These are phyloP conservation scores for Cladophialophora immunda DNA, from an alignment of 2,329 filamentous ascomycete species.

Conservation along the genomic window DNA sequence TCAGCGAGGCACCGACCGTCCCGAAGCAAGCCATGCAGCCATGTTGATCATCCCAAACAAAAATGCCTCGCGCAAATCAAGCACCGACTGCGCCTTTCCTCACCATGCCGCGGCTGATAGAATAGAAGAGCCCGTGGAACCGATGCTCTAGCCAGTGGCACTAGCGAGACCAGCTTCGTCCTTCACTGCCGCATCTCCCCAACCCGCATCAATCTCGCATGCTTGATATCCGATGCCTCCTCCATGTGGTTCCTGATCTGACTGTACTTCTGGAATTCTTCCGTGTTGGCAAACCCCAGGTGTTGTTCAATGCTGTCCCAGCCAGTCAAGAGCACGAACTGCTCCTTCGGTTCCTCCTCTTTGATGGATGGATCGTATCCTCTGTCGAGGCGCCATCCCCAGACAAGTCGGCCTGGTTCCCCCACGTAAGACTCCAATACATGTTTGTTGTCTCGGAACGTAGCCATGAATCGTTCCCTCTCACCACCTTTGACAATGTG, in stretches of 20 bases:
- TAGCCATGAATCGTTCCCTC: constrained; percentile 19
- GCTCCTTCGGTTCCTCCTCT: constrained; percentile 44
- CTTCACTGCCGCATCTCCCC: constrained; percentile 5
- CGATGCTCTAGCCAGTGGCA: not conserved
- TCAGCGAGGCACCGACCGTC: constrained; percentile 20
- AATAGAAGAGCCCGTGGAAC: not conserved
- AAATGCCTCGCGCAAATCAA: constrained; percentile 15
- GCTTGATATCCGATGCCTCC: constrained; percentile 43
- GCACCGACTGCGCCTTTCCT: not conserved
- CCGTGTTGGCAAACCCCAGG: constrained; percentile 45
- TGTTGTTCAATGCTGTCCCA: constrained; percentile 51
- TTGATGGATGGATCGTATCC: constrained; percentile 29
- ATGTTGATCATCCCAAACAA: not conserved
- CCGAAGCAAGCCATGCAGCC: constrained; percentile 6
- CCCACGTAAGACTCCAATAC: constrained; percentile 35
- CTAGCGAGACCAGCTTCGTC: not conserved
- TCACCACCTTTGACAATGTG: constrained; percentile 28
- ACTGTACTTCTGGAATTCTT: constrained; percentile 44
- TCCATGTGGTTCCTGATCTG: constrained; percentile 41
- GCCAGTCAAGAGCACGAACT: constrained; percentile 54
- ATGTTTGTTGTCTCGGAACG: constrained; percentile 17
- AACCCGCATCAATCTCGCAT: constrained; percentile 35
- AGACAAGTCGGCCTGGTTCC: constrained; percentile 44
- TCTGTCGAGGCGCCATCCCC: constrained; percentile 53
- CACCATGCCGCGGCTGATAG: not conserved